These are phyloP conservation scores for Turnera subulata DNA, from an alignment of 345 rosid genomes.

Conservation along the genomic window DNA sequence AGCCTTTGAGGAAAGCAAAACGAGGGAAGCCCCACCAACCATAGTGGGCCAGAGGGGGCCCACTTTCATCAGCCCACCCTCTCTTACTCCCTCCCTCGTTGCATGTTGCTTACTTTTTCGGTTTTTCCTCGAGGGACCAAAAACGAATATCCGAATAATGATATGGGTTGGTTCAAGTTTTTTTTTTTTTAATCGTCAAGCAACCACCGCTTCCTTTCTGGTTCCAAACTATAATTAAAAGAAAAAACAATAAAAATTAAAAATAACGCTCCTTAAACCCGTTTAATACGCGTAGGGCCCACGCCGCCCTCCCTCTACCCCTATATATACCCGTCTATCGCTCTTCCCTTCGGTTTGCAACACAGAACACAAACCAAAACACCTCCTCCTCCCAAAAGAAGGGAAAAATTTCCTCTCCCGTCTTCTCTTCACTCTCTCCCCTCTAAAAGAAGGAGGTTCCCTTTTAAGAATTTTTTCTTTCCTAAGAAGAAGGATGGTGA, in stretches of 20 bases:
- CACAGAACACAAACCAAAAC: background rate
- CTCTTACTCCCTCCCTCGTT: too few species aligned
- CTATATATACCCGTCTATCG: conserved; percentile 10
- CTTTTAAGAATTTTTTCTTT: too few species aligned
- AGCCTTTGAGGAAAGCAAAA: too few species aligned
- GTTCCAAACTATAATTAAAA: background rate
- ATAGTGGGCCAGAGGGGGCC: background rate
- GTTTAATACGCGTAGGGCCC: conserved; percentile 22
- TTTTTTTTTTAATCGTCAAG: too few species aligned
- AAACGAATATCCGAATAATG: conserved; percentile 25
- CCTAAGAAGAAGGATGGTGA: conserved; percentile 32
- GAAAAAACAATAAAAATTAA: too few species aligned
- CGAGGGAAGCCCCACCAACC: background rate
- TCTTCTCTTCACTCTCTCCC: too few species aligned
- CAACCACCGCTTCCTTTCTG: background rate
- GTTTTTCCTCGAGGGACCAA: too few species aligned
- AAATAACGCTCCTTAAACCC: too few species aligned
- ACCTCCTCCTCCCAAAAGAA: too few species aligned
- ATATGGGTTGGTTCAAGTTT: too few species aligned
- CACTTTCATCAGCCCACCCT: background rate
- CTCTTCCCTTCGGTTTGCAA: conserved; percentile 9
- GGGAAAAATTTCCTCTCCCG: background rate
- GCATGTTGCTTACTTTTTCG: too few species aligned
- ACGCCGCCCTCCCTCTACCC: background rate
- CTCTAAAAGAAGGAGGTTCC: too few species aligned